Evolutionary conservation across 306 rosid species (phyloP), one percentile per base, ranked within the genome.

Genomic region (Acacia melanoxylon): DNA sequence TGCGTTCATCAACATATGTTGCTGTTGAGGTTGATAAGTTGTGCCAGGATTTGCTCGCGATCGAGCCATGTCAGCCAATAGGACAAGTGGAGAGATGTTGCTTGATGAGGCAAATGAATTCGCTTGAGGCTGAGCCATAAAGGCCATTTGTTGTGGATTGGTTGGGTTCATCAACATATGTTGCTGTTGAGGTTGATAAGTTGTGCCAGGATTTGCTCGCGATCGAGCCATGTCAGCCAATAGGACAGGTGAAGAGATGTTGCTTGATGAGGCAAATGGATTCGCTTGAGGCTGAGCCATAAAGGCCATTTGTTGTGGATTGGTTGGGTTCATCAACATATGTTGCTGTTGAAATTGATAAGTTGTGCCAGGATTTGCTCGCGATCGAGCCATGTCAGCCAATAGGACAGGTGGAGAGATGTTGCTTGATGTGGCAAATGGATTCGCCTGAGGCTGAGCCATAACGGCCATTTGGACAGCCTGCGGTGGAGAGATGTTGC

Each of bases 1-100:
- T 8, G 94, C 87, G 72, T 86, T 85, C 98, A 95, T 90, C 85
- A 82, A 24, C 81, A 90, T 77, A 70, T 92, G 96, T 49, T 81
- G 98, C 70, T 77, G 98, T 19, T 76, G 94, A 58, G 76, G 84
- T 76, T 51, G 89, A 58, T 87, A 85, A 15, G 91, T 92, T 67
- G 90, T 89, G 88, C 99, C 97, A 61, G 99, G 99, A 76, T 94
- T 96, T 27, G 88, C 89, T 83, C 89, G 99, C 44, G 87, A 94
- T 66, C 86, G 97, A 29, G 87, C n/a, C n/a, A n/a, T n/a, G n/a
- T n/a, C n/a, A n/a, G n/a, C n/a, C n/a, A n/a, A n/a, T n/a, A n/a
- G n/a, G n/a, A n/a, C n/a, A n/a, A n/a, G n/a, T n/a, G n/a, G n/a
- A n/a, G n/a, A n/a, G n/a, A n/a, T n/a, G n/a, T n/a, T n/a, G n/a